Evolutionary conservation across 768 basidiomycete species (phyloP).

Genomic region (Lactarius deliciosus): DNA sequence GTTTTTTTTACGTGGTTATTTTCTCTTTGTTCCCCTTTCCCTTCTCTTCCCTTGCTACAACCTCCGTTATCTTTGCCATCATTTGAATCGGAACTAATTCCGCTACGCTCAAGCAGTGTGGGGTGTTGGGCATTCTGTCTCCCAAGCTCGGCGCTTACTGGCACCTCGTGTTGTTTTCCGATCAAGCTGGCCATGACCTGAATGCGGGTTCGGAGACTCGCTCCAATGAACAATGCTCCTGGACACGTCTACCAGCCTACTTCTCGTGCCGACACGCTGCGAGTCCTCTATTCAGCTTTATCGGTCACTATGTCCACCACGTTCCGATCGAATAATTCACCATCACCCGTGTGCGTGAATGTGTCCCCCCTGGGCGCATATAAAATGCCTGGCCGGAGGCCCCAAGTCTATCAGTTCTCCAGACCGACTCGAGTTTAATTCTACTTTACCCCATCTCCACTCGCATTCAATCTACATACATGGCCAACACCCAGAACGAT

Average conservation of each 20-base stretch:
- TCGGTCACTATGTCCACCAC: constrained; percentile 70
- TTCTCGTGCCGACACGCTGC: constrained; percentile 72
- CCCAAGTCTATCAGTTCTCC: constrained; percentile 32
- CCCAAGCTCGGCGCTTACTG: constrained; percentile 48
- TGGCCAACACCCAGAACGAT: constrained; percentile 50
- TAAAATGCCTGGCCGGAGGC: constrained; percentile 42
- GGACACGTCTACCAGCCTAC: constrained; percentile 57
- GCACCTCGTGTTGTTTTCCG: constrained; percentile 65
- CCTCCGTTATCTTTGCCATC: constrained; percentile 10
- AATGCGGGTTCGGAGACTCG: constrained; percentile 57
- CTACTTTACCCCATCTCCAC: constrained; percentile 31
- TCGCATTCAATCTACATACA: constrained; percentile 33
- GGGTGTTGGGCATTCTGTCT: constrained; percentile 28
- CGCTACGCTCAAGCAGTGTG: constrained; percentile 29
- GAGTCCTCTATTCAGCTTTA: constrained; percentile 66
- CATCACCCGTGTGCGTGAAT: constrained; percentile 52
- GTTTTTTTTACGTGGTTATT: constrained; percentile 24
- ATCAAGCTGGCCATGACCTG: constrained; percentile 61
- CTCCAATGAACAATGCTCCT: constrained; percentile 69
- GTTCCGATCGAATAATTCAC: constrained; percentile 67
- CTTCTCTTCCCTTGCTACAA: constrained; percentile 18
- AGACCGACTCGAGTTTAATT: constrained; percentile 26
- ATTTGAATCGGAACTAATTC: constrained; percentile 34
- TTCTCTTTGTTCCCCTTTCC: background rate
- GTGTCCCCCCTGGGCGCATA: constrained; percentile 47